These are phyloP conservation scores for Fusarium mundagurra DNA, from an alignment of 2,329 filamentous ascomycete genomes.

Conservation along the genomic window DNA sequence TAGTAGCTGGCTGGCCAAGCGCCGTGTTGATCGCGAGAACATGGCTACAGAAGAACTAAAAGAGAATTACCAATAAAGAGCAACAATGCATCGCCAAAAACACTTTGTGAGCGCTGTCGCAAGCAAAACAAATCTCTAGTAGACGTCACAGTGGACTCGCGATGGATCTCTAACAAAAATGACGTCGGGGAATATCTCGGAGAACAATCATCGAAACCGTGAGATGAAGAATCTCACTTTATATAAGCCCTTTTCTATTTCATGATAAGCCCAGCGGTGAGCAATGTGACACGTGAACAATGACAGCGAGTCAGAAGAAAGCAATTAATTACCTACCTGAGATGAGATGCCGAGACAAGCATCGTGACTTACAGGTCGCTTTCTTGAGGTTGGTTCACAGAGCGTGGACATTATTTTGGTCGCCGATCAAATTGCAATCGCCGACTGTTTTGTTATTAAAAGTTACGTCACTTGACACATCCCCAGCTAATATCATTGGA, in stretches of 20 bases:
- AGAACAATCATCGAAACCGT: not conserved
- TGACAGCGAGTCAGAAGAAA: not conserved
- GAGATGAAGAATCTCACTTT: constrained; percentile 13
- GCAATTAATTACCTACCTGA: not conserved
- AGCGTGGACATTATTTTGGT: not conserved
- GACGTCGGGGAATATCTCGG: constrained; percentile 33
- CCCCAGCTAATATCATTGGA: not conserved
- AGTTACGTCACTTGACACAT: constrained; percentile 28
- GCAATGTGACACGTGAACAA: constrained; percentile 26
- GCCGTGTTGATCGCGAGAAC: constrained; percentile 27
- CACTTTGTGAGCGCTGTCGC: not conserved
- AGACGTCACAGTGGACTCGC: constrained; percentile 20
- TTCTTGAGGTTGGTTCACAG: not conserved
- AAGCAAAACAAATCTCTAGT: not conserved
- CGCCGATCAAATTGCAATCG: constrained; percentile 24
- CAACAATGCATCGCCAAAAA: constrained; percentile 17
- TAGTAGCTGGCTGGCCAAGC: constrained; percentile 19
- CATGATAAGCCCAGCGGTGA: constrained; percentile 24
- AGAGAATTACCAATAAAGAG: not conserved
- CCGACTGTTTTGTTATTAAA: constrained; percentile 31
- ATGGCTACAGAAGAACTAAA: constrained; percentile 9
- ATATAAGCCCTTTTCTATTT: constrained; percentile 5
- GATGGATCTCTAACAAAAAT: constrained; percentile 7
- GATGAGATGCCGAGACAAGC: constrained; percentile 32
- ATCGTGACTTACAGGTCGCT: constrained; percentile 23